Base-by-base conservation (phyloP, 2,329 filamentous ascomycete species). In the Lasiodiplodia sp. region DNA sequence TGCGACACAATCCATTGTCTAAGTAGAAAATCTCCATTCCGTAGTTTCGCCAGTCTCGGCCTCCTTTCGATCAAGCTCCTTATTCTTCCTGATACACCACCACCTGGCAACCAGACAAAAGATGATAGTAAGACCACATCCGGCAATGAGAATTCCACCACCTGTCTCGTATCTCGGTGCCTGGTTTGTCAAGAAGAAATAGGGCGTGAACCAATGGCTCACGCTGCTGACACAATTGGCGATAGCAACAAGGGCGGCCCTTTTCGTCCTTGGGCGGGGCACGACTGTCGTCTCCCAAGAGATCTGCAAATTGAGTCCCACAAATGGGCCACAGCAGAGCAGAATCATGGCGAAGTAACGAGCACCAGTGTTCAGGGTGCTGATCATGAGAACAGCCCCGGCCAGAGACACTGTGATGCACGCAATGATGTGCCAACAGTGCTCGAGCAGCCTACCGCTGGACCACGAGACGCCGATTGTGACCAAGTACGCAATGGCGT, bases 201-300 rank as follows among this genome's bases (percentile, higher is more conserved):
- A 82, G 0, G 80, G 80, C 0, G 76, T 80, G 63, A 82, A 82
- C 80, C 81, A 82, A 47, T 83, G 81, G 2, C 77, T 79, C 0
- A 77, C 73, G 4, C 79, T 78, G n/a, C 76, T 79, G 1, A 82
- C 76, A 40, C 77, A 80, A 60, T 83, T 83, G 5, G 81, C 80
- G 55, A 82, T 81, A 0, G 81, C 81, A 58, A 83, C 80, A 1
- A 83, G 76, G 0, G 81, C 81, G 0, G 81, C 81, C 44, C 79
- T 76, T 68, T 83, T 83, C 12, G 75, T 80, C 1, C 80, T 75
- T 0, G 81, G 81, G 0, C 77, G 75, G 2, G 81, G 81, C 0
- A 83, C 80, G 0, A 82, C 74, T 0, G 79, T 82, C 0, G 81
- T 82, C 62, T 82, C 80, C 81, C 81, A 83, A 0, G 79, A 79